A percentile compares a stretch with the other conserved stretches of the same genome.
These are phyloP conservation scores for Scortechinia acanthostroma DNA, from an alignment of 2,329 filamentous ascomycete genomes.

Conservation along the genomic window DNA sequence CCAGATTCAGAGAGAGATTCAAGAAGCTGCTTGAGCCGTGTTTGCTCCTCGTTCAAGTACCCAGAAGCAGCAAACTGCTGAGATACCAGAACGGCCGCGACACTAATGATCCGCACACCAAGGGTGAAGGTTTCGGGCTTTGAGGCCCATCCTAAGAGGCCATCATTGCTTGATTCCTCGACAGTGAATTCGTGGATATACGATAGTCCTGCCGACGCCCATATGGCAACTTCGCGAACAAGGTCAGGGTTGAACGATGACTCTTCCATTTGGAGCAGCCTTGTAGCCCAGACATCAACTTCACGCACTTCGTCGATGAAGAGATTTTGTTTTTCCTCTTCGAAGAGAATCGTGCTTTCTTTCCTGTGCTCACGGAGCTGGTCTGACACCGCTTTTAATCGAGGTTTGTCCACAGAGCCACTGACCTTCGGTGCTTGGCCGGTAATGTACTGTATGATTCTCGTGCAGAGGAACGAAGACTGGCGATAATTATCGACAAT, in stretches of 20 bases:
- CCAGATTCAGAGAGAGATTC: not conserved
- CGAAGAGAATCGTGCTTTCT: slow-evolving; percentile 32
- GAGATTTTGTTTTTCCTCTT: slow-evolving; percentile 56
- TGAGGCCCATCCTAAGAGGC: slow-evolving; percentile 42
- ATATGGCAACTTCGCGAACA: not conserved
- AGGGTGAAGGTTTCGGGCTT: slow-evolving; percentile 36
- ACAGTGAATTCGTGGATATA: slow-evolving; percentile 8
- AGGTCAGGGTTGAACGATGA: not conserved
- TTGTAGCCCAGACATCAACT: slow-evolving; percentile 35
- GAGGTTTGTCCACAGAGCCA: not conserved
- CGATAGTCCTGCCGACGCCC: not conserved
- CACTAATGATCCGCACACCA: not conserved
- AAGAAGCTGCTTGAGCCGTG: not conserved
- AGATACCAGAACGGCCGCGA: not conserved
- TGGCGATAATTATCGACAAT: not conserved
- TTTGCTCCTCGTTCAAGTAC: not conserved
- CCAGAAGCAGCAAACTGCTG: not conserved
- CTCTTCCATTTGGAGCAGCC: slow-evolving; percentile 14
- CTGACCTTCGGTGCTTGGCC: not conserved
- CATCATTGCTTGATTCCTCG: slow-evolving; percentile 24
- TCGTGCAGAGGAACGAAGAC: not conserved
- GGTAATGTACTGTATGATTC: not conserved
- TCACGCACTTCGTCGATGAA: slow-evolving; percentile 50
- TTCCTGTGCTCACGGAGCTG: not conserved
- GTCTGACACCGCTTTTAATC: not conserved